phyloP scores from a whole-genome alignment of 2,329 filamentous ascomycete genomes.

The Sclerotinia nivalis region DNA sequence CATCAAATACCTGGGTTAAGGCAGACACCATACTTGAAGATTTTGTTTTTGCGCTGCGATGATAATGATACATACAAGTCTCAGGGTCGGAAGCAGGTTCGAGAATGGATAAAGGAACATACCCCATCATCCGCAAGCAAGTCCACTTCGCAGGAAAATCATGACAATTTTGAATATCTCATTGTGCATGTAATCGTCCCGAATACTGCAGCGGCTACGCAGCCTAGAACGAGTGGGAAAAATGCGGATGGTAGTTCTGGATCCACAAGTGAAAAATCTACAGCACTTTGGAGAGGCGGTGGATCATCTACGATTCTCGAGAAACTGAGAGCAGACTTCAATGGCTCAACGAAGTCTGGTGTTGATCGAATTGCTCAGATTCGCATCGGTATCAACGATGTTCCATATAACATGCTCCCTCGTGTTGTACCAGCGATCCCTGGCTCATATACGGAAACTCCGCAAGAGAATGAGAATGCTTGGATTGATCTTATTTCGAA shows the following conservation, averaged over 20 bases:
- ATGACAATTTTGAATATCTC: slow-evolving; percentile 95
- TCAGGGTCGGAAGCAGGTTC: slow-evolving; percentile 72
- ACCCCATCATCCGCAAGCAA: slow-evolving; percentile 60
- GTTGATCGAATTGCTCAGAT: slow-evolving; percentile 84
- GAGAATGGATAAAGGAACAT: slow-evolving; percentile 87
- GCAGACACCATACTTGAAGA: slow-evolving; percentile 89
- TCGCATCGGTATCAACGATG: slow-evolving; percentile 70
- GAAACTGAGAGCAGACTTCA: slow-evolving; percentile 88
- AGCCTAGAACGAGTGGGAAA: slow-evolving; percentile 65
- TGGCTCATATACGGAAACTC: slow-evolving; percentile 66
- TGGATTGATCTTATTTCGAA: slow-evolving; percentile 84
- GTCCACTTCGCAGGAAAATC: slow-evolving; percentile 75
- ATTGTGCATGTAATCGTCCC: slow-evolving; percentile 90
- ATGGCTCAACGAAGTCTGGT: slow-evolving; percentile 68
- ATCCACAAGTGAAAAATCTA: slow-evolving; percentile 62
- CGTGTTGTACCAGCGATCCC: slow-evolving; percentile 64
- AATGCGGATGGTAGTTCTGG: slow-evolving; percentile 52
- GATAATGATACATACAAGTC: slow-evolving; percentile 93
- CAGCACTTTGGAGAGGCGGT: slow-evolving; percentile 74
- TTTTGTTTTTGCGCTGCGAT: slow-evolving; percentile 87
- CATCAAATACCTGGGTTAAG: slow-evolving; percentile 95
- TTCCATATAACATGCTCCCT: slow-evolving; percentile 64
- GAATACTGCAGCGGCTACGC: slow-evolving; percentile 76
- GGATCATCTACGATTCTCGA: slow-evolving; percentile 83
- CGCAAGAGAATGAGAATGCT: slow-evolving; percentile 76